Conservation (phyloP, 352 stramenopile species). For the Phytophthora colocasiae region DNA sequence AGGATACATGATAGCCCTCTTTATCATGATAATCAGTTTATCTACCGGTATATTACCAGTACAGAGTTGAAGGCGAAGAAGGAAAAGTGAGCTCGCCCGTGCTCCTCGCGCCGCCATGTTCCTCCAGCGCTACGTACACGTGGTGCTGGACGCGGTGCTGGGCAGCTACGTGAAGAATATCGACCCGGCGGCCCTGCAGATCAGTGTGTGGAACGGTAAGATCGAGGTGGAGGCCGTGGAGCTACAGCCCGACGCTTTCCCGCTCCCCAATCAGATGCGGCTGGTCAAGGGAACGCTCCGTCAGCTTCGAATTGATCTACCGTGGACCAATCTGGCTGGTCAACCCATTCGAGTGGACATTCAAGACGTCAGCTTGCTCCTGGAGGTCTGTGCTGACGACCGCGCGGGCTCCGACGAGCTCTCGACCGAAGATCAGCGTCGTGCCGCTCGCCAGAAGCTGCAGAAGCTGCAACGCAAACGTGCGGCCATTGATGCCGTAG, state of each 20-base stretch:
- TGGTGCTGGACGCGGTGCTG: slow-evolving; percentile 84
- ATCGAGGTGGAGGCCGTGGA: slow-evolving; percentile 86
- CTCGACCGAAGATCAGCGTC: slow-evolving; percentile 29
- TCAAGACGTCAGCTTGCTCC: slow-evolving; percentile 76
- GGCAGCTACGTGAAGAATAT: slow-evolving; percentile 90
- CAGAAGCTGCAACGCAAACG: slow-evolving; percentile 79
- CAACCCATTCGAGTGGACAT: slow-evolving; percentile 84
- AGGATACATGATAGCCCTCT: too few species aligned
- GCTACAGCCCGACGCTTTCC: slow-evolving; percentile 75
- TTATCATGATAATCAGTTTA: too few species aligned
- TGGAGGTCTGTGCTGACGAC: slow-evolving; percentile 57
- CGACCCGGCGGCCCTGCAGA: slow-evolving; percentile 83
- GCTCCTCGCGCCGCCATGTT: slow-evolving; percentile 47
- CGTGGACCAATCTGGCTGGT: slow-evolving; percentile 75
- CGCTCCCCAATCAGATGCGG: slow-evolving; percentile 67
- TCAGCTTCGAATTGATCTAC: slow-evolving; percentile 76
- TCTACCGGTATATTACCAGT: not conserved
- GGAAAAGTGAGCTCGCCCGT: not conserved
- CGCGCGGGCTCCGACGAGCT: slow-evolving; percentile 15
- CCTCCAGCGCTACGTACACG: slow-evolving; percentile 86
- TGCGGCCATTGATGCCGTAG: slow-evolving; percentile 77
- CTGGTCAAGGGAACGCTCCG: slow-evolving; percentile 83
- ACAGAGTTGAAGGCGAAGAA: not conserved
- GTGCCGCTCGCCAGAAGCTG: slow-evolving; percentile 46
- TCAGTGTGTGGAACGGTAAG: slow-evolving; percentile 88